Evolutionary conservation across 2,329 filamentous ascomycete genomes (phyloP).

Genomic region (Calonectria fujianensis): DNA sequence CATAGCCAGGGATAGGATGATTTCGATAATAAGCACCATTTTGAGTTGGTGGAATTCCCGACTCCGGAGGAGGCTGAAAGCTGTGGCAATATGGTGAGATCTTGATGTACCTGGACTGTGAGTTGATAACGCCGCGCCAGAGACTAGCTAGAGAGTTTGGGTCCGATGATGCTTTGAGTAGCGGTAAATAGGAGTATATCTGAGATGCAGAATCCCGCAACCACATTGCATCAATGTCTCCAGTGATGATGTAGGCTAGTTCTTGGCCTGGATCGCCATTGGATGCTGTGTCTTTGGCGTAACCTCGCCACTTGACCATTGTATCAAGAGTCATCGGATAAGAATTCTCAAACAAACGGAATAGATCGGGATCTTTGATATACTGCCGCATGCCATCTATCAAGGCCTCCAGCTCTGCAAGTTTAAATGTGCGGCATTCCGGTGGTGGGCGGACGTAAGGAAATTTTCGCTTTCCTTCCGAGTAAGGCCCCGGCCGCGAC

Average conservation of each 20-base stretch:
- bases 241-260: neutral
- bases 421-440: constrained; percentile 4
- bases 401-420: neutral
- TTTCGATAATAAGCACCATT: constrained; percentile 16
- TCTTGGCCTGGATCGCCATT: constrained; percentile 18
- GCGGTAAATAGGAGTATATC: neutral
- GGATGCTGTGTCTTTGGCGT: neutral
- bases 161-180: neutral
- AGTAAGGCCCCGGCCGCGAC: neutral
- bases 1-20: constrained; percentile 5
- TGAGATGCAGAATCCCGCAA: constrained; percentile 5
- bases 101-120: constrained; percentile 10
- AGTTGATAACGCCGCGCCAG: constrained; percentile 12
- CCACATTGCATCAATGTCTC: constrained; percentile 15
- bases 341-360: constrained; percentile 3
- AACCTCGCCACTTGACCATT: constrained; percentile 12
- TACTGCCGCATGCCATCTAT: constrained; percentile 12
- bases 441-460: neutral
- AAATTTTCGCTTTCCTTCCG: constrained; percentile 3
- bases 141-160: constrained; percentile 7
- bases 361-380: neutral
- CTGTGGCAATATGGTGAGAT: constrained; percentile 9
- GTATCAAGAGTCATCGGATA: constrained; percentile 18
- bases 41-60: neutral
- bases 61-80: constrained; percentile 8